These are phyloP conservation scores for Metschnikowia arizonensis DNA, from an alignment of 805 yeast species.

Conservation along the genomic window DNA sequence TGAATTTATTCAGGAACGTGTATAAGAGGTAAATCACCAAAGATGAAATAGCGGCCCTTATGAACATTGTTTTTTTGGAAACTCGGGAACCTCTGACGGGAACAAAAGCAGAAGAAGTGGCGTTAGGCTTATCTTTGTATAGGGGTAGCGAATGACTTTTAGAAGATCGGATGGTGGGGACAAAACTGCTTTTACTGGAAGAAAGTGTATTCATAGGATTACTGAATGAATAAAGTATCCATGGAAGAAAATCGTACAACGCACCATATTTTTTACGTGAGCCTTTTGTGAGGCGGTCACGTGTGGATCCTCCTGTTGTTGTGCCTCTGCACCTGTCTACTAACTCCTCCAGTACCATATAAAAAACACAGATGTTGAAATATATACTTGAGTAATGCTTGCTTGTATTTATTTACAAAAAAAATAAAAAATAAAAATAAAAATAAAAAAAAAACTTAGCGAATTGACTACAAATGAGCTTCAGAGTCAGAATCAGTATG, in stretches of 20 bases:
- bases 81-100: slow-evolving; percentile 8
- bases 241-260: not conserved
- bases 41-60: slow-evolving; percentile 13
- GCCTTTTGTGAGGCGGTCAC: not conserved
- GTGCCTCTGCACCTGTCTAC: not conserved
- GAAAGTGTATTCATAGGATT: slow-evolving; percentile 15
- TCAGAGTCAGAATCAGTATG: too few relatives aligned
- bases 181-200: slow-evolving; percentile 10
- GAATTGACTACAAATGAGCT: too few relatives aligned
- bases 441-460: too few relatives aligned
- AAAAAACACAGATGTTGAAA: not conserved
- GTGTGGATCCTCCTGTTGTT: not conserved
- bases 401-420: not conserved
- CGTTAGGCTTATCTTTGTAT: slow-evolving; percentile 19
- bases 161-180: slow-evolving; percentile 10
- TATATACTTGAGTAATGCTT: not conserved
- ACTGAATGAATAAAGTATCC: not conserved
- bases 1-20: slow-evolving; percentile 5
- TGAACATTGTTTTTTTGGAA: slow-evolving; percentile 13
- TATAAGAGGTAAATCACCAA: slow-evolving; percentile 14
- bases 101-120: slow-evolving; percentile 6
- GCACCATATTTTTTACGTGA: not conserved
- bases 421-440: too few relatives aligned
- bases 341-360: not conserved
- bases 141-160: slow-evolving; percentile 15